Evolutionary conservation across 768 basidiomycete species (phyloP).

Genomic region (Punctularia strigosozonata): DNA sequence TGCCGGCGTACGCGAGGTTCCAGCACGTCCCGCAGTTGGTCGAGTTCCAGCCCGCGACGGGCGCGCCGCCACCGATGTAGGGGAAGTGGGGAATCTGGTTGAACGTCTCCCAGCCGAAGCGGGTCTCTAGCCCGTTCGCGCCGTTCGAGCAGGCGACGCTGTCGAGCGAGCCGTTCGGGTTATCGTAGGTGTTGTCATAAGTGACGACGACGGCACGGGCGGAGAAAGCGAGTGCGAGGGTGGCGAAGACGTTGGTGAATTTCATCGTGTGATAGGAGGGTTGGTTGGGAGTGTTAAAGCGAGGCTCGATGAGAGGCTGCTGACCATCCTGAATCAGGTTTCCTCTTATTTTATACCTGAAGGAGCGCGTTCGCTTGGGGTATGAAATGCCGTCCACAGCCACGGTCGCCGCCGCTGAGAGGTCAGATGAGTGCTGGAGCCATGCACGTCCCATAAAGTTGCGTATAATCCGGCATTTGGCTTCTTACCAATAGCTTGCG

Average conservation of each 20-base stretch:
- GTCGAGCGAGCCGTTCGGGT: conserved; percentile 23
- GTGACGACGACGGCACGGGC: conserved; percentile 15
- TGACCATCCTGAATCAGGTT: no score
- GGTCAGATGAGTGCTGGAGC: no score
- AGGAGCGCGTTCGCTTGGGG: no score
- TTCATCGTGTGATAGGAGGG: no score
- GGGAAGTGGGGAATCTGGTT: conserved; percentile 8
- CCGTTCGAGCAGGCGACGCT: conserved; percentile 42
- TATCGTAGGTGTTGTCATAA: conserved; percentile 43
- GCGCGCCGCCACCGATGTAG: conserved; percentile 6
- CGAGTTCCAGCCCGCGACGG: conserved; percentile 5
- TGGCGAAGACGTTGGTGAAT: conserved; percentile 7
- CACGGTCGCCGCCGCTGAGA: no score
- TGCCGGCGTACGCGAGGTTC: conserved; percentile 6
- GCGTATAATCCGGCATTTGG: no score
- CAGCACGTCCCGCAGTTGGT: conserved; percentile 10
- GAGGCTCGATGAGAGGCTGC: no score
- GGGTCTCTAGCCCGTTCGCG: conserved; percentile 32
- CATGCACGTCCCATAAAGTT: no score
- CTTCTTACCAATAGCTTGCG: no score
- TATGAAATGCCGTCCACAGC: no score
- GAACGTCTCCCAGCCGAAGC: conserved; percentile 8
- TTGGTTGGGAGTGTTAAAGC: no score
- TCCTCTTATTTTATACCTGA: no score
- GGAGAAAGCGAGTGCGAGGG: conserved; percentile 9